Percentiles rank a stretch among this genome's conserved stretches.
Evolutionary conservation across 2,329 filamentous ascomycete species (phyloP).

Genomic region (Ophiosphaerella herpotricha): DNA sequence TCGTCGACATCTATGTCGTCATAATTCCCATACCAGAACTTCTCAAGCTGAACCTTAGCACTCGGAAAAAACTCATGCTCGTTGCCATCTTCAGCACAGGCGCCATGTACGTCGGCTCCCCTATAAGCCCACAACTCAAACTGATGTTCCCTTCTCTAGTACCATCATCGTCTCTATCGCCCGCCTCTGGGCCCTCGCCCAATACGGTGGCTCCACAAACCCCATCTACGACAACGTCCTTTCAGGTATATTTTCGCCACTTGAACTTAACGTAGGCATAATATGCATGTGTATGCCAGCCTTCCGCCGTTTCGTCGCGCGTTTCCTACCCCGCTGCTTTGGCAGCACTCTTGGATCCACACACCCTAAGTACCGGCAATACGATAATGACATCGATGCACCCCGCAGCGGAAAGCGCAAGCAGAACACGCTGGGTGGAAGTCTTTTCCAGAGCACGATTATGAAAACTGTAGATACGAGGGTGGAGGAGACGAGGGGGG

Average conservation of each 20-base stretch:
- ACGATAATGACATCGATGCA: background rate
- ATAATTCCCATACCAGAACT: constrained; percentile 14
- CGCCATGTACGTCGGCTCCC: constrained; percentile 8
- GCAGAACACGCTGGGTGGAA: constrained; percentile 6
- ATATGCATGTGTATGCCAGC: constrained; percentile 23
- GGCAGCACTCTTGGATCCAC: background rate
- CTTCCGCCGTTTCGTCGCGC: constrained; percentile 19
- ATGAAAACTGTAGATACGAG: constrained; percentile 8
- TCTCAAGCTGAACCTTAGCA: constrained; percentile 10
- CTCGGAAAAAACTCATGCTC: constrained; percentile 12
- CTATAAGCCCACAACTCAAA: background rate
- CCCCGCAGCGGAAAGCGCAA: constrained; percentile 1
- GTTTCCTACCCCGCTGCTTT: constrained; percentile 40
- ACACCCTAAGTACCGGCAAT: background rate
- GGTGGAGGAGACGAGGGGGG: background rate
- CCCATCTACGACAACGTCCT: constrained; percentile 38
- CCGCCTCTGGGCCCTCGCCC: constrained; percentile 46
- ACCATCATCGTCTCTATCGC: constrained; percentile 47
- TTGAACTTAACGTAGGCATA: constrained; percentile 22
- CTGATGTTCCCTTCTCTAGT: background rate
- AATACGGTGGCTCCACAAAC: constrained; percentile 48
- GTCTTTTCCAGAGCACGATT: constrained; percentile 10
- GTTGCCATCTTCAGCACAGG: constrained; percentile 14
- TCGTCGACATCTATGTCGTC: constrained; percentile 10
- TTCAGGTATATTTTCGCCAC: constrained; percentile 18